Evolutionary conservation across 495 filamentous ascomycete species (phyloP).

Genomic region (Endocarpon pusillum): DNA sequence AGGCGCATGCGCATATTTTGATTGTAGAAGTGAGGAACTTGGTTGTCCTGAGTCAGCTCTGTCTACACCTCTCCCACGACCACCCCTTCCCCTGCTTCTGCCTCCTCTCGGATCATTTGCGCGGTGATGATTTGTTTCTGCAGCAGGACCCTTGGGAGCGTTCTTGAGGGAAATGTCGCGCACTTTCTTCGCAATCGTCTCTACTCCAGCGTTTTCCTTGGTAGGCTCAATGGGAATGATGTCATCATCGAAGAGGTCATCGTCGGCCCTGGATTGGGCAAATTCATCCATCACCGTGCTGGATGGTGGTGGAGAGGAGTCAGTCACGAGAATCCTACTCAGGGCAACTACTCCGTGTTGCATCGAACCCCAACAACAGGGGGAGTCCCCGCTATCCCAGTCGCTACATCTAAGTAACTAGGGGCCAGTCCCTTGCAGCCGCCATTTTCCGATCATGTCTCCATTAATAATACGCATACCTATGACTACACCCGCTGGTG

Average conservation of each 20-base stretch:
- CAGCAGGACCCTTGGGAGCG: conserved; percentile 6
- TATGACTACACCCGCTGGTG: too few species aligned
- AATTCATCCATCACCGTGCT: conserved; percentile 27
- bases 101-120: conserved; percentile 5
- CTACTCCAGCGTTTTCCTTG: conserved; percentile 8
- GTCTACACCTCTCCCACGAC: conserved; percentile 17
- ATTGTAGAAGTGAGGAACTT: conserved; percentile 1
- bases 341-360: too few species aligned
- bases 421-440: too few species aligned
- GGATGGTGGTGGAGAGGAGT: too few species aligned
- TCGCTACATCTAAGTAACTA: too few species aligned
- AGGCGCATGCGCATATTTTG: not conserved
- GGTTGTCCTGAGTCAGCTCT: conserved; percentile 12
- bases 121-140: conserved; percentile 2
- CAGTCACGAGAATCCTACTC: too few species aligned
- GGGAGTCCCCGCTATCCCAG: too few species aligned
- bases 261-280: conserved; percentile 46
- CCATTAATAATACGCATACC: too few species aligned
- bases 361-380: too few species aligned
- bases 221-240: conserved; percentile 40
- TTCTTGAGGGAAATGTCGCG: not conserved
- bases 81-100: conserved; percentile 20
- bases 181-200: not conserved
- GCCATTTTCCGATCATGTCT: too few species aligned
- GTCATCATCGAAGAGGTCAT: conserved; percentile 59